A percentile compares a stretch with the other conserved stretches of the same genome.
phyloP scores from a whole-genome alignment of 2,329 filamentous ascomycete species.

The Pseudogymnoascus sp. region DNA sequence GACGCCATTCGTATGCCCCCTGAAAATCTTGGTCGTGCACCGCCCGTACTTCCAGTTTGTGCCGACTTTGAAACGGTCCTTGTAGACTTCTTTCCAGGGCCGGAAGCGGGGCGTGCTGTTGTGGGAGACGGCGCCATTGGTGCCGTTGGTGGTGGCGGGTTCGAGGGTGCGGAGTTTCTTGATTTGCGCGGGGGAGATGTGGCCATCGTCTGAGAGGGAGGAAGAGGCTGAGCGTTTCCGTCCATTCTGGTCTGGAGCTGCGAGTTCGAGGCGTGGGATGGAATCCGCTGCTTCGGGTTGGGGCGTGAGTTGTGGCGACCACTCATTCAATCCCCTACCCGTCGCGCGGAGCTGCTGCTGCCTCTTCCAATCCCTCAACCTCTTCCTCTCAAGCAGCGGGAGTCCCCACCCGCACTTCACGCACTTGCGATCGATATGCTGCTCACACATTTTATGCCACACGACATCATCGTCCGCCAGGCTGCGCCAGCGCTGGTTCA shows the following conservation, averaged over 20 bases:
- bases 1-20: slow-evolving; percentile 80
- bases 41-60: slow-evolving; percentile 97
- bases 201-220: slow-evolving; percentile 14
- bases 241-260: slow-evolving; percentile 12
- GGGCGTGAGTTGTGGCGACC: slow-evolving; percentile 43
- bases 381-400: slow-evolving; percentile 80
- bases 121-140: slow-evolving; percentile 15
- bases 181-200: slow-evolving; percentile 12
- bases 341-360: slow-evolving; percentile 67
- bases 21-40: slow-evolving; percentile 75
- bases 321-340: slow-evolving; percentile 47
- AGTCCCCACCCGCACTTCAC: slow-evolving; percentile 94
- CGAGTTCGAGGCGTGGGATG: background rate
- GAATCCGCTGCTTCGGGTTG: slow-evolving; percentile 29
- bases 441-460: slow-evolving; percentile 97
- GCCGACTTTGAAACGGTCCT: slow-evolving; percentile 88
- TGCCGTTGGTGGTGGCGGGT: slow-evolving; percentile 22
- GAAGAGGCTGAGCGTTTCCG: slow-evolving; percentile 22
- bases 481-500: slow-evolving; percentile 78
- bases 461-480: slow-evolving; percentile 96
- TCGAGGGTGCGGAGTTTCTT: slow-evolving; percentile 21
- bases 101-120: slow-evolving; percentile 43
- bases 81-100: slow-evolving; percentile 96
- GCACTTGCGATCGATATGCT: slow-evolving; percentile 90
- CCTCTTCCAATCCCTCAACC: slow-evolving; percentile 76